Evolutionary conservation across 306 rosid genomes (phyloP), one percentile per base, ranked within the genome.

Genomic region (Aeschynomene evenia): DNA sequence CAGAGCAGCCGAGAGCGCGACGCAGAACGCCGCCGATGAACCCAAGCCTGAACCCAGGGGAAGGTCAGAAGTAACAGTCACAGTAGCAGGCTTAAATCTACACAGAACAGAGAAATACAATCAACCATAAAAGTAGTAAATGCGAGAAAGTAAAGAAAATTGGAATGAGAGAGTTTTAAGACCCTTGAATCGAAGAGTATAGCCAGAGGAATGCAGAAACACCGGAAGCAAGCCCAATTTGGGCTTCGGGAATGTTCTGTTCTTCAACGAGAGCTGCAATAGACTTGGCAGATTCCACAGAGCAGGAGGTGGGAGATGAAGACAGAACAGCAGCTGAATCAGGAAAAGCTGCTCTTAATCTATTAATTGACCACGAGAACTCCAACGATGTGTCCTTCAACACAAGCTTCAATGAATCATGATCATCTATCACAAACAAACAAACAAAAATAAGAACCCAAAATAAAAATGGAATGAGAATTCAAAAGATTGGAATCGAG

Each of bases 41-140:
- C 99, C 99, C 85, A 94, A 81, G 18, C 99, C 99, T 3, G 97
- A 72, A 50, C 99, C 97, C 64, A 87, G 24, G 36, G 99, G 99
- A 81, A 94, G 97, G 46, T 94, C 97, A 28, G 99, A 91, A 75
- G 81, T 74, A 29, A 94, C 63, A 39, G 75, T 80, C 72, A 91
- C 91, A 8, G 88, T 89, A 39, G 92, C 96, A 69, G 99, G 97
- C 84, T 91, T 91, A 82, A 72, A 84, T 79, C 99, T 94, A 58
- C 54, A 78, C 14, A 72, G 23, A 67, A 8, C 36, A 33, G 14
- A 37, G 1, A 36, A 23, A 21, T 23, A 1, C 71, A 14, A 22
- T 50, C 26, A 19, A 58, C 43, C n/a, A 22, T 13, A 59, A 20
- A 48, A 22, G 23, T 34, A n/a, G n/a, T n/a, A n/a, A n/a, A n/a